Evolutionary conservation across 2,329 filamentous ascomycete genomes (phyloP).

Genomic region (Myriosclerotinia curreyana): DNA sequence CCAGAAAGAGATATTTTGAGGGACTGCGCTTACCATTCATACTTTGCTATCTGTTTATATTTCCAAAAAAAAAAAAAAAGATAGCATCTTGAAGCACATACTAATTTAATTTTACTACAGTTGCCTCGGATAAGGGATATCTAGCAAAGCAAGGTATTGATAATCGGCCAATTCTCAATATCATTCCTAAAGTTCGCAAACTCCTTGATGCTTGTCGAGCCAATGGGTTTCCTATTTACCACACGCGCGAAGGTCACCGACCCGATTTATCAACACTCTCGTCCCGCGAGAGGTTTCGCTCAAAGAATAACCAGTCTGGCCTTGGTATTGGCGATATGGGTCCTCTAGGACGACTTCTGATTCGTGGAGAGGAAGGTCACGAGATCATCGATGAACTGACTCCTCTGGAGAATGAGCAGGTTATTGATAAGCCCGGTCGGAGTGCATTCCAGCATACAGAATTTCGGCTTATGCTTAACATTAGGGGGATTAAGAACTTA

Average conservation of each 20-base stretch:
- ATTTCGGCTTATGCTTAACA: constrained; percentile 37
- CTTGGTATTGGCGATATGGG: constrained; percentile 52
- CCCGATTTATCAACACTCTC: constrained; percentile 55
- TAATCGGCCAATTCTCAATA: constrained; percentile 41
- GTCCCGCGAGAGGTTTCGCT: constrained; percentile 52
- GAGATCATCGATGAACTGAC: constrained; percentile 49
- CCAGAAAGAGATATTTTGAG: background rate
- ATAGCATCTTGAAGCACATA: background rate
- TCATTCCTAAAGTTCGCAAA: constrained; percentile 45
- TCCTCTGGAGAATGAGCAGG: constrained; percentile 34
- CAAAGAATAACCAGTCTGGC: constrained; percentile 49
- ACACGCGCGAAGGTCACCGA: constrained; percentile 54
- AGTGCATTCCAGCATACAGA: constrained; percentile 43
- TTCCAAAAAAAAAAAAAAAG: background rate
- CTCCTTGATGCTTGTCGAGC: constrained; percentile 45
- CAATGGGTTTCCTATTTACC: constrained; percentile 45
- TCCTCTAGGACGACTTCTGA: constrained; percentile 55
- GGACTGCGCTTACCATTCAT: background rate
- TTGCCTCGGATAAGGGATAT: constrained; percentile 39
- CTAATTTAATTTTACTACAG: background rate
- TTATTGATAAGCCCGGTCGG: constrained; percentile 41
- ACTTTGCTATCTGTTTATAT: background rate
- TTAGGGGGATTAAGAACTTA: constrained; percentile 39
- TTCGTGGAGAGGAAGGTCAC: constrained; percentile 57
- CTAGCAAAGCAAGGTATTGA: constrained; percentile 48